phyloP scores from a whole-genome alignment of 2,329 filamentous ascomycete species.

The Colletotrichum siamense region DNA sequence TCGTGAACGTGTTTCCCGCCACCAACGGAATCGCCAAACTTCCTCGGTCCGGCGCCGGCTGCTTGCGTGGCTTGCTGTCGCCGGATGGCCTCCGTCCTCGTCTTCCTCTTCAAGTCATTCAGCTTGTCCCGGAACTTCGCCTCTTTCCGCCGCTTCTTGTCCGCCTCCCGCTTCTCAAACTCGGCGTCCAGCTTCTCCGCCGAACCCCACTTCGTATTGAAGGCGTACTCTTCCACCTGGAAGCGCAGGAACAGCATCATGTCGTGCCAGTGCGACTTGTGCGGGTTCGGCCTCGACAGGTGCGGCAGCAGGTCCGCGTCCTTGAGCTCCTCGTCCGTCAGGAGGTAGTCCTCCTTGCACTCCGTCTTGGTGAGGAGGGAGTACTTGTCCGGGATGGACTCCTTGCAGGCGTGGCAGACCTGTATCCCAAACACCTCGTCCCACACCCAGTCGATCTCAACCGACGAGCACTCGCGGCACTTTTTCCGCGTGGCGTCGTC shows the following conservation, averaged over 20 bases:
- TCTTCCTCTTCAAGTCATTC: slow-evolving; percentile 90
- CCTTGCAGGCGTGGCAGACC: slow-evolving; percentile 86
- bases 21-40: slow-evolving; percentile 80
- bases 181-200: slow-evolving; percentile 86
- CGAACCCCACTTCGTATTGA: slow-evolving; percentile 90
- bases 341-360: slow-evolving; percentile 90
- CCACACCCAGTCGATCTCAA: slow-evolving; percentile 97
- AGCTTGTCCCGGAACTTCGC: slow-evolving; percentile 91
- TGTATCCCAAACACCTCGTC: slow-evolving; percentile 79
- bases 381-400: slow-evolving; percentile 90
- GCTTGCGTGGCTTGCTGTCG: slow-evolving; percentile 65
- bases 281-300: slow-evolving; percentile 88
- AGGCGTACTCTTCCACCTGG: slow-evolving; percentile 93
- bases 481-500: slow-evolving; percentile 70
- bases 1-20: slow-evolving; percentile 84
- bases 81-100: slow-evolving; percentile 87
- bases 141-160: slow-evolving; percentile 87
- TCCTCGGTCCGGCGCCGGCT: slow-evolving; percentile 55
- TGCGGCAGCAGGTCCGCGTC: slow-evolving; percentile 88
- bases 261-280: slow-evolving; percentile 95
- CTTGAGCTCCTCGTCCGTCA: slow-evolving; percentile 89
- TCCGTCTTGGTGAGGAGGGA: slow-evolving; percentile 96
- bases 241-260: slow-evolving; percentile 98
- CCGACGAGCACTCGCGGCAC: slow-evolving; percentile 80
- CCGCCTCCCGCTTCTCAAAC: slow-evolving; percentile 78